These are phyloP conservation scores for Blastobotrys serpentis DNA, from an alignment of 1,139 yeast species.

Conservation along the genomic window DNA sequence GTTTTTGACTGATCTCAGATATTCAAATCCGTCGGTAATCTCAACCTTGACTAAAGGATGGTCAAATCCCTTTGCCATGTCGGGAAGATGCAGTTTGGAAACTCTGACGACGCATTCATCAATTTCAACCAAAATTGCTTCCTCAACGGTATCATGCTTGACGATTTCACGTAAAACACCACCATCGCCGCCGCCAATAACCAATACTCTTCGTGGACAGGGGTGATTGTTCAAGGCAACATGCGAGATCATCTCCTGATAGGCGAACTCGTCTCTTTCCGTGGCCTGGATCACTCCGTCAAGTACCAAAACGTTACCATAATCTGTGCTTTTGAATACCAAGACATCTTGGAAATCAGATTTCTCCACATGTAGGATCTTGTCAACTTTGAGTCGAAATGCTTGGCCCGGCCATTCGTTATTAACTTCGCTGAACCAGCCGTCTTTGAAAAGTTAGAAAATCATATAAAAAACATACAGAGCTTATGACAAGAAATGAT, in stretches of 20 bases:
- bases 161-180: slow-evolving; percentile 92
- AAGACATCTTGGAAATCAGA: slow-evolving; percentile 87
- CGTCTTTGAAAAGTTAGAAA: slow-evolving; percentile 46
- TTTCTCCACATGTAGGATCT: slow-evolving; percentile 74
- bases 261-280: slow-evolving; percentile 91
- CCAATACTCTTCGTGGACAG: slow-evolving; percentile 82
- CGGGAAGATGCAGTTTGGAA: slow-evolving; percentile 79
- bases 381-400: slow-evolving; percentile 77
- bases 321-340: slow-evolving; percentile 81
- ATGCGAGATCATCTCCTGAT: slow-evolving; percentile 94
- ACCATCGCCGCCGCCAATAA: slow-evolving; percentile 96
- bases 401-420: slow-evolving; percentile 95
- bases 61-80: slow-evolving; percentile 73
- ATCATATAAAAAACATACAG: slow-evolving; percentile 6
- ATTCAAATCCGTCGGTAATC: slow-evolving; percentile 91
- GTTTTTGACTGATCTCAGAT: slow-evolving; percentile 69
- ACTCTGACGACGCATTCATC: slow-evolving; percentile 86
- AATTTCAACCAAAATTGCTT: slow-evolving; percentile 86
- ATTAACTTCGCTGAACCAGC: slow-evolving; percentile 90
- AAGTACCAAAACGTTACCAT: slow-evolving; percentile 87
- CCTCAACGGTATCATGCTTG: slow-evolving; percentile 78
- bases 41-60: slow-evolving; percentile 82
- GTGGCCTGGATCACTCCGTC: slow-evolving; percentile 92
- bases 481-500: too few relatives aligned
- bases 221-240: slow-evolving; percentile 88